Base-by-base conservation (phyloP, 805 yeast genomes). In the Millerago galiae region DNA sequence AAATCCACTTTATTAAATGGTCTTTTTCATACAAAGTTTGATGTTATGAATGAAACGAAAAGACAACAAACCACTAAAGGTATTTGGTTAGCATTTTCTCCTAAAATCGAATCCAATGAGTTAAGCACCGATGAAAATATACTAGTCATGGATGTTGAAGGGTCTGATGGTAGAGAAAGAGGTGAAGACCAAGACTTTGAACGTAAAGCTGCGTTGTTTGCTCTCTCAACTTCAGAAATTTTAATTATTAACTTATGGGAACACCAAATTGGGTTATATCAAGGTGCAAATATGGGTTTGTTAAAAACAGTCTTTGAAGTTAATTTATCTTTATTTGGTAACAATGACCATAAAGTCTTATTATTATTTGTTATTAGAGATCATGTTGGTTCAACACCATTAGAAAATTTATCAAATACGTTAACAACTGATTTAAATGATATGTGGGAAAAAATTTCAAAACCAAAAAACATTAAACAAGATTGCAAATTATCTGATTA, bases 111-210 rank as follows among this genome's bases (percentile, higher is more conserved):
- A 31, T 48, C 61, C 0, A 44, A 55, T 10, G 34, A 38, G 4
- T 42, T 59, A 2, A 30, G 46, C 42, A 5, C 38, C 48, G 7
- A 55, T 54, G 34, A 44, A 46, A 18, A 47, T 51, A 6, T 88
- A 10, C 73, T 87, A 47, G 95, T 93, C 2, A 75, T 93, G 74
- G 99, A 93, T 59, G 98, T 93, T n/a, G 99, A 93, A 65, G 99
- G 99, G 38, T 90, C 97, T 1, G 99, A 93, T 66, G 98, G 99
- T 38, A 75, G 96, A 46, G 99, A 93, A 65, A 76, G 97, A 43
- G 98, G 98, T 21, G 99, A 93, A 55, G 98, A 93, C 63, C 97
- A 93, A 63, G 99, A 93, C 64, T 93, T 93, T 62, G 99, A 93
- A 64, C 76, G 99, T 44, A 93, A 93, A 54, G 90, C 96, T 2